These are phyloP conservation scores for Vitis rupestris DNA, from an alignment of 164 flowering plant genomes.

Conservation along the genomic window DNA sequence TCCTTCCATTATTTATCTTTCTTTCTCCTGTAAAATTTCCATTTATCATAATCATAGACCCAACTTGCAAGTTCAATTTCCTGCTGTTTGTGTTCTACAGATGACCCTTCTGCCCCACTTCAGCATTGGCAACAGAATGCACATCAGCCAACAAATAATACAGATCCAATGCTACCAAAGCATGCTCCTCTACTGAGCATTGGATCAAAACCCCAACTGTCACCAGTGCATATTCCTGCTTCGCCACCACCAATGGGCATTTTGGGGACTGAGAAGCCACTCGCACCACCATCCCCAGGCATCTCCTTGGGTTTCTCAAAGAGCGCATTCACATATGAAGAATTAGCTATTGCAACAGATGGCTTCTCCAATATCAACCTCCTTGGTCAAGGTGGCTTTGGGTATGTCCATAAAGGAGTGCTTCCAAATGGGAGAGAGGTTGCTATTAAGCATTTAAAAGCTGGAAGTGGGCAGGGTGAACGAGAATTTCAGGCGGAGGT, in stretches of 20 bases:
- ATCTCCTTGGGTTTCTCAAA: slow-evolving; percentile 16
- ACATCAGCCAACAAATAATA: slow-evolving; percentile 8
- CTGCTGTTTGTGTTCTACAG: slow-evolving; percentile 3
- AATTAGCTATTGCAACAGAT: slow-evolving; percentile 35
- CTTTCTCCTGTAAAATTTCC: neutral
- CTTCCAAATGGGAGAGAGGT: slow-evolving; percentile 38
- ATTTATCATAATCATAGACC: neutral
- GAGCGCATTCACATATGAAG: slow-evolving; percentile 37
- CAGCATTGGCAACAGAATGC: slow-evolving; percentile 19
- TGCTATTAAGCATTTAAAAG: slow-evolving; percentile 46
- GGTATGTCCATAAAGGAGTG: slow-evolving; percentile 41
- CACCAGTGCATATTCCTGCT: neutral
- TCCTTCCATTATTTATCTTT: too few species aligned
- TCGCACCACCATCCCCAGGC: slow-evolving; percentile 12
- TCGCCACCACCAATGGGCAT: slow-evolving; percentile 8
- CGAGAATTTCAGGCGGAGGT: slow-evolving; percentile 49
- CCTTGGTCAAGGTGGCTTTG: slow-evolving; percentile 52
- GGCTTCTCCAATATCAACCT: slow-evolving; percentile 34
- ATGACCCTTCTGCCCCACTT: slow-evolving; percentile 11
- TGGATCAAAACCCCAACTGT: neutral
- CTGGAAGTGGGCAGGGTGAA: slow-evolving; percentile 50
- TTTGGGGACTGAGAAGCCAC: slow-evolving; percentile 24
- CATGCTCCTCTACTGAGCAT: slow-evolving; percentile 11
- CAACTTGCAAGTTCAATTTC: neutral
- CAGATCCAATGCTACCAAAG: slow-evolving; percentile 2